phyloP scores from a whole-genome alignment of 768 basidiomycete genomes.

The Termitomyces sp. region DNA sequence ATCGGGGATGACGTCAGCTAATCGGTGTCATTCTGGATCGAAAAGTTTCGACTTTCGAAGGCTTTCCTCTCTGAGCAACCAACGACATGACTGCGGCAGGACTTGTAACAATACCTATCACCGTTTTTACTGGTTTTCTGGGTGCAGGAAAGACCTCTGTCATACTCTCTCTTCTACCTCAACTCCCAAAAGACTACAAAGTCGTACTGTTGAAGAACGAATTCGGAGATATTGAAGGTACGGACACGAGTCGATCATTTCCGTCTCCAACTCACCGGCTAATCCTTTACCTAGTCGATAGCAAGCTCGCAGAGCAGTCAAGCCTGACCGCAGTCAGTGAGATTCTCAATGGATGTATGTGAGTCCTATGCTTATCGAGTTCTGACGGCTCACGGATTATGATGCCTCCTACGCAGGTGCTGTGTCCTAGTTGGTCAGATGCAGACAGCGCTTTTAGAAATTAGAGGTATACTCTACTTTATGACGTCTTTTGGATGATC shows the following conservation, averaged over 20 bases:
- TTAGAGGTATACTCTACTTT: slow-evolving; percentile 47
- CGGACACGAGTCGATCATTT: not conserved
- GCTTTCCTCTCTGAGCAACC: not conserved
- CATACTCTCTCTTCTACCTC: slow-evolving; percentile 78
- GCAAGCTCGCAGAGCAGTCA: slow-evolving; percentile 82
- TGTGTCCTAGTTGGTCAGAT: slow-evolving; percentile 94
- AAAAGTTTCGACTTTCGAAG: not conserved
- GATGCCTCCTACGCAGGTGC: slow-evolving; percentile 46
- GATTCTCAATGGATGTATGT: slow-evolving; percentile 97
- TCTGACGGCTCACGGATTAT: not conserved
- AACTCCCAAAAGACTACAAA: slow-evolving; percentile 80
- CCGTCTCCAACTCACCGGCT: not conserved
- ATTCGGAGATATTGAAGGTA: slow-evolving; percentile 91
- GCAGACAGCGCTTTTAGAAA: slow-evolving; percentile 86
- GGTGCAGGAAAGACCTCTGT: slow-evolving; percentile 78
- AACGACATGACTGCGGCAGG: not conserved
- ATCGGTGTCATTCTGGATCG: not conserved
- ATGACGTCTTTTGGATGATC: not conserved
- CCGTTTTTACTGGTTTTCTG: slow-evolving; percentile 93
- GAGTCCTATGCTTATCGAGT: slow-evolving; percentile 20
- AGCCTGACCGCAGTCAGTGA: slow-evolving; percentile 85
- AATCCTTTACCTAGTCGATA: slow-evolving; percentile 60
- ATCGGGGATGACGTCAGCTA: slow-evolving; percentile 6
- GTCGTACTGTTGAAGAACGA: slow-evolving; percentile 94
- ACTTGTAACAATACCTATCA: slow-evolving; percentile 63